A percentile compares a stretch with the other conserved stretches of the same genome.
These are phyloP conservation scores for Maudiozyma serrabonitensis DNA, from an alignment of 805 yeast genomes.

Conservation along the genomic window DNA sequence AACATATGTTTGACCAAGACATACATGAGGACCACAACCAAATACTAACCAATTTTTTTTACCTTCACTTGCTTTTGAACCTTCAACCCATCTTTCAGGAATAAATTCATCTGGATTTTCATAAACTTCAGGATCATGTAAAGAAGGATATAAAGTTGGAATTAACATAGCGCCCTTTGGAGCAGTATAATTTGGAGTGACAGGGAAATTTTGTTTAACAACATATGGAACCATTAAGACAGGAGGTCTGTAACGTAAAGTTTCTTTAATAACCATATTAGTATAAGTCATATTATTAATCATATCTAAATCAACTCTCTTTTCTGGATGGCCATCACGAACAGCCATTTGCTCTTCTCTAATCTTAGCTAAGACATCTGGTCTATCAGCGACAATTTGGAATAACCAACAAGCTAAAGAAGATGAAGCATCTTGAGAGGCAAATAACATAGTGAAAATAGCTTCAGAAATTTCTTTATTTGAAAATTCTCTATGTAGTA, in stretches of 20 bases:
- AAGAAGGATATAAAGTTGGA: slow-evolving; percentile 90
- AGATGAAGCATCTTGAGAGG: slow-evolving; percentile 96
- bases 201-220: slow-evolving; percentile 77
- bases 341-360: slow-evolving; percentile 86
- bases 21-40: slow-evolving; percentile 95
- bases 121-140: slow-evolving; percentile 95
- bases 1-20: slow-evolving; percentile 91
- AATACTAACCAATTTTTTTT: slow-evolving; percentile 93
- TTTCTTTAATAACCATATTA: slow-evolving; percentile 80
- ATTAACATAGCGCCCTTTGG: slow-evolving; percentile 97
- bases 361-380: slow-evolving; percentile 75
- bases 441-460: slow-evolving; percentile 90
- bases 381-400: slow-evolving; percentile 92
- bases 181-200: slow-evolving; percentile 73
- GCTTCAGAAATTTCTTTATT: slow-evolving; percentile 93
- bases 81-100: slow-evolving; percentile 92
- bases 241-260: slow-evolving; percentile 93
- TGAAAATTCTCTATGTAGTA: slow-evolving; percentile 70
- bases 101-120: slow-evolving; percentile 88
- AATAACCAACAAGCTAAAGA: slow-evolving; percentile 97
- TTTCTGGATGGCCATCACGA: slow-evolving; percentile 64
- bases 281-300: slow-evolving; percentile 86
- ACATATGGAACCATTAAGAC: slow-evolving; percentile 97
- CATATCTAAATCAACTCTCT: slow-evolving; percentile 55
- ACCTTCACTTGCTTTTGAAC: slow-evolving; percentile 63